Conservation (phyloP, 2,329 filamentous ascomycete species). For the Phyllosticta ampelicida region DNA sequence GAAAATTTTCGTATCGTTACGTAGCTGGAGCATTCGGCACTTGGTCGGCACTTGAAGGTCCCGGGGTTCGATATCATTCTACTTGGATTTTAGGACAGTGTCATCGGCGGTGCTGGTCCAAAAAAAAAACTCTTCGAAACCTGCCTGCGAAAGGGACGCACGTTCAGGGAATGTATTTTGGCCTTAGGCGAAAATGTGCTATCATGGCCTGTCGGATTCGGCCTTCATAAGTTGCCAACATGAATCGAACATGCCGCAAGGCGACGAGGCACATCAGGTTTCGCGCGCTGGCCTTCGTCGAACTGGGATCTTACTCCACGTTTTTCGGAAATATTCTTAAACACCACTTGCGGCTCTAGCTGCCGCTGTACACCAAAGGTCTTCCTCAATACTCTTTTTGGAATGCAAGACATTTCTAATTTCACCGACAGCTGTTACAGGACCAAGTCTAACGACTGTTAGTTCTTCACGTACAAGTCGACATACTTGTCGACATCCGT, state of each 20-base stretch:
- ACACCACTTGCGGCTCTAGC: not conserved
- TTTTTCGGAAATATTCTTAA: not conserved
- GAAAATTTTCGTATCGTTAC: not conserved
- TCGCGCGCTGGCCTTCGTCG: too few species aligned
- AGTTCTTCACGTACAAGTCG: constrained; percentile 61
- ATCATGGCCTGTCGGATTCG: not conserved
- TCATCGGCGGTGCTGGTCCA: too few species aligned
- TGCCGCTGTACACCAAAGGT: not conserved
- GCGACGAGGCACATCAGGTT: not conserved
- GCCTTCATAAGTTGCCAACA: not conserved
- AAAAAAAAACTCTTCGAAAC: not conserved
- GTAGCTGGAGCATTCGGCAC: not conserved
- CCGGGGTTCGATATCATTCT: too few species aligned
- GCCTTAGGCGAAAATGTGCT: not conserved
- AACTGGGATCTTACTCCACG: not conserved
- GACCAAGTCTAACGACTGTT: constrained; percentile 8
- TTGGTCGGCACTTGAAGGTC: not conserved
- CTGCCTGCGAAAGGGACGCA: not conserved
- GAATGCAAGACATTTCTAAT: not conserved
- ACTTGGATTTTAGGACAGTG: too few species aligned
- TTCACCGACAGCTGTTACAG: not conserved
- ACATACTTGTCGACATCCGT: constrained; percentile 89
- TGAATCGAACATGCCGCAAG: not conserved
- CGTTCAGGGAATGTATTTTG: not conserved
- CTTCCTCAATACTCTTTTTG: not conserved